phyloP scores from a whole-genome alignment of 1,284 basidiomycete species.

The Marasmius oreades region DNA sequence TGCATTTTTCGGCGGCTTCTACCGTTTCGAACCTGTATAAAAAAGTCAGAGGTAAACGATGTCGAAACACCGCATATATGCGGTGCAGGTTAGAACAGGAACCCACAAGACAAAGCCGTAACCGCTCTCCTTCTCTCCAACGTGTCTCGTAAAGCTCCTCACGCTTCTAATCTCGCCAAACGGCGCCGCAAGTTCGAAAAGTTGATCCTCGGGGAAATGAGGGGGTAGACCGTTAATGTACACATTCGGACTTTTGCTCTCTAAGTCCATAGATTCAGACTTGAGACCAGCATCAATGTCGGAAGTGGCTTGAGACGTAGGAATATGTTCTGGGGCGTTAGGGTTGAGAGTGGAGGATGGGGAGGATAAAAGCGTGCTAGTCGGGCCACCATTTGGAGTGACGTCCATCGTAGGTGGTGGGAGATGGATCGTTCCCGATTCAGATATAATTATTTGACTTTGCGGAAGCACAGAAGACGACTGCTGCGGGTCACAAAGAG shows the following conservation, averaged over 20 bases:
- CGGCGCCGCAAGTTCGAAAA: constrained; percentile 50
- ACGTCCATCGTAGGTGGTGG: neutral
- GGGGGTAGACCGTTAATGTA: constrained; percentile 69
- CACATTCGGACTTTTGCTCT: constrained; percentile 52
- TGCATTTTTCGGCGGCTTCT: constrained; percentile 66
- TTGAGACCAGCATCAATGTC: neutral
- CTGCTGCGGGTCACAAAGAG: neutral
- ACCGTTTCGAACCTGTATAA: constrained; percentile 53
- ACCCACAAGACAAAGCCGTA: constrained; percentile 79
- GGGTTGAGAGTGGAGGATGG: constrained; percentile 3
- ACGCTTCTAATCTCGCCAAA: constrained; percentile 59
- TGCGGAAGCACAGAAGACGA: neutral
- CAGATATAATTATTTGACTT: neutral
- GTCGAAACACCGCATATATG: neutral
- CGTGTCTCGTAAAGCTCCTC: constrained; percentile 60
- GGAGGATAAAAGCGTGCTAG: neutral
- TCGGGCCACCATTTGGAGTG: neutral
- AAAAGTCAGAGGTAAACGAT: neutral
- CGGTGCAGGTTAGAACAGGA: neutral
- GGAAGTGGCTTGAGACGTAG: neutral
- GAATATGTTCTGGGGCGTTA: constrained; percentile 11
- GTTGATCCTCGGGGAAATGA: constrained; percentile 58
- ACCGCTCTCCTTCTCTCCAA: constrained; percentile 61
- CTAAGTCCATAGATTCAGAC: neutral
- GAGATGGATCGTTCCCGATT: neutral